Conservation (phyloP, 805 yeast species). For the Teunomyces stri region DNA sequence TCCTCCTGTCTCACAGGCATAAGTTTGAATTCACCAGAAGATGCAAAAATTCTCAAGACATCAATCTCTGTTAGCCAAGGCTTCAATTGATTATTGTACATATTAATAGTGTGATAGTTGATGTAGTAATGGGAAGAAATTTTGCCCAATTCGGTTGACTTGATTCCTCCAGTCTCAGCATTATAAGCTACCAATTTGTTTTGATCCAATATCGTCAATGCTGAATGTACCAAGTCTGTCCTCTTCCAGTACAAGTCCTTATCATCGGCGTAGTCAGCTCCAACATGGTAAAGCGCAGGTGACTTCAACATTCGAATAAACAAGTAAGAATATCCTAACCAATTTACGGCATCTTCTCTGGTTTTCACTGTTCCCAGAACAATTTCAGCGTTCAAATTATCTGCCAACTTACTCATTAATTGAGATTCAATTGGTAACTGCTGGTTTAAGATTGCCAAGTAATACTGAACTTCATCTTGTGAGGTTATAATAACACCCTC, state of each 20-base stretch:
- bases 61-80: constrained; percentile 72
- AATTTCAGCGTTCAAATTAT: constrained; percentile 82
- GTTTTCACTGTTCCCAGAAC: constrained; percentile 64
- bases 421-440: constrained; percentile 93
- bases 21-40: constrained; percentile 80
- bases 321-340: constrained; percentile 80
- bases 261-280: constrained; percentile 51
- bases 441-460: constrained; percentile 85
- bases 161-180: constrained; percentile 36
- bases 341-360: constrained; percentile 65
- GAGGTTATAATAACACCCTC: constrained; percentile 92
- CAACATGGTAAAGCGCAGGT: constrained; percentile 74
- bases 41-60: constrained; percentile 69
- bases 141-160: constrained; percentile 64
- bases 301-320: constrained; percentile 73
- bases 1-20: constrained; percentile 89
- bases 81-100: constrained; percentile 59
- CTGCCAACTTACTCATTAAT: constrained; percentile 65
- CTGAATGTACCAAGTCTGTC: constrained; percentile 72
- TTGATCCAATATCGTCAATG: constrained; percentile 56
- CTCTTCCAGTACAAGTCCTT: constrained; percentile 57
- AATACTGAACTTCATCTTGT: constrained; percentile 81
- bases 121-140: constrained; percentile 88
- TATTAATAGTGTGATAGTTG: constrained; percentile 65
- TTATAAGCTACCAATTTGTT: constrained; percentile 63